Evolutionary conservation across 306 rosid species (phyloP).

Genomic region (Alnus rubra): DNA sequence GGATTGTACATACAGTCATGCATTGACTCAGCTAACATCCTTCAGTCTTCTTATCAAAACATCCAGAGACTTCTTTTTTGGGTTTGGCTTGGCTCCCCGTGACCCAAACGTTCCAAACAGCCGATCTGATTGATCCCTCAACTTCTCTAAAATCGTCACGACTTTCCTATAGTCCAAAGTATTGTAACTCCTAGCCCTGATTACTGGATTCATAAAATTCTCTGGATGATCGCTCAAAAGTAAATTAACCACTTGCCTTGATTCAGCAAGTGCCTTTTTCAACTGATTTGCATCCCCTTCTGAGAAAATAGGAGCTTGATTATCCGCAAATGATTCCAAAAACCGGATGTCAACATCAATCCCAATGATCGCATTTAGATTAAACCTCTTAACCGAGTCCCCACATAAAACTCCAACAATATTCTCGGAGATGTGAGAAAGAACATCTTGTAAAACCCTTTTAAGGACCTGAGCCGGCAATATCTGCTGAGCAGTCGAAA

Average conservation of each 20-base stretch:
- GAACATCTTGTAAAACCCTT: conserved; percentile 82
- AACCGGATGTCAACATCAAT: conserved; percentile 77
- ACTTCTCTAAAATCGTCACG: conserved; percentile 72
- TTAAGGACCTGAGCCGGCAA: conserved; percentile 85
- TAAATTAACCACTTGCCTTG: conserved; percentile 80
- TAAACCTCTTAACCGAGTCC: conserved; percentile 85
- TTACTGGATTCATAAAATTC: conserved; percentile 88
- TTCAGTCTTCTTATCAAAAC: conserved; percentile 80
- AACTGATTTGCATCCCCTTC: conserved; percentile 79
- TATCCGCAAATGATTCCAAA: conserved; percentile 91
- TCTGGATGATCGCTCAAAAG: conserved; percentile 90
- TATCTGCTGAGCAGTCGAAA: conserved; percentile 94
- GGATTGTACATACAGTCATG: conserved; percentile 50
- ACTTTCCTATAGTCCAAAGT: conserved; percentile 85
- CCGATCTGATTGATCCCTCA: conserved; percentile 89
- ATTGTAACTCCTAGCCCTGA: conserved; percentile 90
- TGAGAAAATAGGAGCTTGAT: conserved; percentile 64
- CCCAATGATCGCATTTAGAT: conserved; percentile 66
- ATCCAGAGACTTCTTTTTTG: conserved; percentile 89
- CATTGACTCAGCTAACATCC: conserved; percentile 72
- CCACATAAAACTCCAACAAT: conserved; percentile 73
- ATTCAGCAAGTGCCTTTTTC: conserved; percentile 69
- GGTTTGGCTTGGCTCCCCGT: conserved; percentile 86
- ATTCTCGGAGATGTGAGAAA: conserved; percentile 82
- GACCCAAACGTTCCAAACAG: conserved; percentile 90